Evolutionary conservation across 129 eudicot species (phyloP).

Genomic region (Ambrosia artemisiifolia): DNA sequence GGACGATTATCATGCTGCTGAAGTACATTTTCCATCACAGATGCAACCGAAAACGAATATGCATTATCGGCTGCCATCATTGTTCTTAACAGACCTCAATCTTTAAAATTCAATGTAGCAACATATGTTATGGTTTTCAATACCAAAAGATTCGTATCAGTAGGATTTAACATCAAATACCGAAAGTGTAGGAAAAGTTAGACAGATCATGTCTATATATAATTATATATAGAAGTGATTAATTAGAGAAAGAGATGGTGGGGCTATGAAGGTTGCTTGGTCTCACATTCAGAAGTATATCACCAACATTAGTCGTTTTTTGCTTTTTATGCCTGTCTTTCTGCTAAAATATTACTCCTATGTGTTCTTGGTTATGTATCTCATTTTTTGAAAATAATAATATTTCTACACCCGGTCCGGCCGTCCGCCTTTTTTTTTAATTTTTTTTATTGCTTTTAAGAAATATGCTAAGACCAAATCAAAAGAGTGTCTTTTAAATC

Average conservation of each 20-base stretch:
- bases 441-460: no score
- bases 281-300: constrained; percentile 19
- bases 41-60: constrained; percentile 68
- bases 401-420: constrained; percentile 4
- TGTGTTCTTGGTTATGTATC: background rate
- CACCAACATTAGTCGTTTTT: constrained; percentile 35
- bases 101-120: constrained; percentile 12
- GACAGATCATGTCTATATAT: constrained; percentile 18
- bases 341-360: background rate
- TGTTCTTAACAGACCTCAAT: constrained; percentile 7
- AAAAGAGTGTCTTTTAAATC: background rate
- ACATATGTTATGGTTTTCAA: constrained; percentile 4
- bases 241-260: constrained; percentile 18
- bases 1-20: constrained; percentile 73
- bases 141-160: no score
- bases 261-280: constrained; percentile 32
- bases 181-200: constrained; percentile 17
- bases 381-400: constrained; percentile 15
- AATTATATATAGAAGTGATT: background rate
- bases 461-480: background rate
- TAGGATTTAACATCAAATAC: constrained; percentile 1
- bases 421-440: background rate
- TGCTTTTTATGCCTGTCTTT: constrained; percentile 38
- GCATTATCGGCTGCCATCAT: constrained; percentile 32
- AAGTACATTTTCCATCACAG: constrained; percentile 93